These are phyloP conservation scores for Penicillium crustosum DNA, from an alignment of 2,329 filamentous ascomycete genomes.

Conservation along the genomic window DNA sequence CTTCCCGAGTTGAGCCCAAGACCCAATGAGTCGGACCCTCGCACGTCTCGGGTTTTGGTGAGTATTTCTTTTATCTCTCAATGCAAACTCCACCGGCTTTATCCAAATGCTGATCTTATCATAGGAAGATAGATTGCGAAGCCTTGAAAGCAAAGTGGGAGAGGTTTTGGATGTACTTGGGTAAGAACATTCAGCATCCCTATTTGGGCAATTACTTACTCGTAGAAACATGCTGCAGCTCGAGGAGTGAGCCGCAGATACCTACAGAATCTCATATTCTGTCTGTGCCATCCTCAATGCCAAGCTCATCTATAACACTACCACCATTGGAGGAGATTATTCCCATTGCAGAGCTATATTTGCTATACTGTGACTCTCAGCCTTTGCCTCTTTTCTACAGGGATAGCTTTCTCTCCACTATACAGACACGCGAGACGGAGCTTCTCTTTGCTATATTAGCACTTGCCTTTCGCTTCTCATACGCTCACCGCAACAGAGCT, in stretches of 20 bases:
- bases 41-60: slow-evolving; percentile 25
- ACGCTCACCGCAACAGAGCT: slow-evolving; percentile 23
- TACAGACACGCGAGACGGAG: slow-evolving; percentile 41
- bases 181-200: slow-evolving; percentile 24
- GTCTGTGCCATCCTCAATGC: slow-evolving; percentile 8
- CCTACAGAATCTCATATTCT: slow-evolving; percentile 12
- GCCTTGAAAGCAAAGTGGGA: slow-evolving; percentile 35
- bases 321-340: slow-evolving; percentile 43
- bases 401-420: slow-evolving; percentile 42
- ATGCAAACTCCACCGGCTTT: not conserved
- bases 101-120: not conserved
- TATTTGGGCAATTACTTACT: slow-evolving; percentile 5
- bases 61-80: not conserved
- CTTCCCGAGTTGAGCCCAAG: slow-evolving; percentile 16
- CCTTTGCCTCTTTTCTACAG: slow-evolving; percentile 51
- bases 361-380: slow-evolving; percentile 52
- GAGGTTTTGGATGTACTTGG: slow-evolving; percentile 38
- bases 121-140: slow-evolving; percentile 37
- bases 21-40: slow-evolving; percentile 10
- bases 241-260: slow-evolving; percentile 15
- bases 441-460: slow-evolving; percentile 42
- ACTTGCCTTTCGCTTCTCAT: slow-evolving; percentile 46
- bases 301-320: slow-evolving; percentile 28
- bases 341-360: slow-evolving; percentile 45
- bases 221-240: slow-evolving; percentile 8